phyloP scores from a whole-genome alignment of 768 basidiomycete genomes.

The Boletus pseudo-olivaceus region DNA sequence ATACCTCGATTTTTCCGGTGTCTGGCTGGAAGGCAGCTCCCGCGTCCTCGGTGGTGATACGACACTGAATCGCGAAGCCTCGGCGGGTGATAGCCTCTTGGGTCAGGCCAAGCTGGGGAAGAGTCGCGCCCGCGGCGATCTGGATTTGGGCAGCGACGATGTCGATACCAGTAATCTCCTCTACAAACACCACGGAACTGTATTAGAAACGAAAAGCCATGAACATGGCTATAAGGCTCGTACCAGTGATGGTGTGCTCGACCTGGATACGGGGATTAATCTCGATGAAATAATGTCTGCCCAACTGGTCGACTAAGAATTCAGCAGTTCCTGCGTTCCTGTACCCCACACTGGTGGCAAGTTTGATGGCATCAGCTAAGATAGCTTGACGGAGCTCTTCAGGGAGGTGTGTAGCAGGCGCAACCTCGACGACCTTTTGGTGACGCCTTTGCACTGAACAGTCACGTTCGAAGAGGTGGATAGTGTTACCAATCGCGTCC shows the following conservation, averaged over 20 bases:
- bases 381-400: constrained; percentile 91
- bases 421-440: constrained; percentile 99
- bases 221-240: constrained; percentile 13
- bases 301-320: constrained; percentile 96
- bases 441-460: constrained; percentile 98
- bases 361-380: constrained; percentile 85
- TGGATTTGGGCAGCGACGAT: constrained; percentile 99
- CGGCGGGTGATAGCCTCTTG: constrained; percentile 96
- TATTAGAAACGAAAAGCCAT: background rate
- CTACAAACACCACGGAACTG: constrained; percentile 39
- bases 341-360: constrained; percentile 91
- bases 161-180: constrained; percentile 99
- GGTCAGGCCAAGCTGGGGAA: constrained; percentile 90
- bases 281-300: constrained; percentile 98
- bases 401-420: constrained; percentile 90
- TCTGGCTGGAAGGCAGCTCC: constrained; percentile 94
- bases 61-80: constrained; percentile 97
- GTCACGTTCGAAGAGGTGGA: constrained; percentile 98
- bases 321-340: constrained; percentile 97
- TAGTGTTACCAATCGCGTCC: constrained; percentile 87
- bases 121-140: constrained; percentile 96
- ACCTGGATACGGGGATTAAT: constrained; percentile 99
- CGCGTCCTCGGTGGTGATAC: constrained; percentile 97
- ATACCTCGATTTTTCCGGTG: constrained; percentile 99
- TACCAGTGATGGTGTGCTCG: constrained; percentile 98